Conservation (phyloP, 2,329 filamentous ascomycete genomes). For the Didymella segeticola region DNA sequence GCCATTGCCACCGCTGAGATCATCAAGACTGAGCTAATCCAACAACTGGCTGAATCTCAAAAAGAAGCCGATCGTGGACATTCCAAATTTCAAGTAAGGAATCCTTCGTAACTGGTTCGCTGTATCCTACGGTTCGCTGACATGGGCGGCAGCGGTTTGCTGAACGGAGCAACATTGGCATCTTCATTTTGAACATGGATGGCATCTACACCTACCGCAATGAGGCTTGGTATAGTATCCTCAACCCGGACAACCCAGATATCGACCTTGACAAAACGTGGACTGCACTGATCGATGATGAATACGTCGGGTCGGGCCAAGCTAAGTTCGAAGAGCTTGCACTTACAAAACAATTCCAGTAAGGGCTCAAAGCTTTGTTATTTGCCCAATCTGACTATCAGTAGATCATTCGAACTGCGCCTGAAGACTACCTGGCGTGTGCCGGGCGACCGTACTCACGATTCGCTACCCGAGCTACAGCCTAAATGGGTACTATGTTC, state of each 20-base stretch:
- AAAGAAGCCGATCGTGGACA: slow-evolving; percentile 38
- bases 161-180: slow-evolving; percentile 44
- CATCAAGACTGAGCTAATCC: slow-evolving; percentile 15
- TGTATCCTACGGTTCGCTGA: background rate
- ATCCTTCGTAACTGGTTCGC: background rate
- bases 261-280: slow-evolving; percentile 30
- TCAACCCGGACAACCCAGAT: slow-evolving; percentile 21
- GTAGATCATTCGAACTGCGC: slow-evolving; percentile 44
- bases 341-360: slow-evolving; percentile 29
- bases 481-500: slow-evolving; percentile 42
- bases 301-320: slow-evolving; percentile 18
- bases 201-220: slow-evolving; percentile 49
- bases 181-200: slow-evolving; percentile 45
- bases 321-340: slow-evolving; percentile 23
- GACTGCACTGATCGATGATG: slow-evolving; percentile 25
- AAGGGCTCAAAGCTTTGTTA: background rate
- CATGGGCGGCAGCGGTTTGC: slow-evolving; percentile 1
- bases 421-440: slow-evolving; percentile 43
- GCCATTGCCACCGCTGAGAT: slow-evolving; percentile 31
- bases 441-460: background rate
- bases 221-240: slow-evolving; percentile 47
- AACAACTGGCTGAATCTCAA: slow-evolving; percentile 20
- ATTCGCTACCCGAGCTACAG: slow-evolving; percentile 21
- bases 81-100: slow-evolving; percentile 37
- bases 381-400: background rate